phyloP scores from a whole-genome alignment of 768 basidiomycete species.

The Xerocomus brunneocitrinus region DNA sequence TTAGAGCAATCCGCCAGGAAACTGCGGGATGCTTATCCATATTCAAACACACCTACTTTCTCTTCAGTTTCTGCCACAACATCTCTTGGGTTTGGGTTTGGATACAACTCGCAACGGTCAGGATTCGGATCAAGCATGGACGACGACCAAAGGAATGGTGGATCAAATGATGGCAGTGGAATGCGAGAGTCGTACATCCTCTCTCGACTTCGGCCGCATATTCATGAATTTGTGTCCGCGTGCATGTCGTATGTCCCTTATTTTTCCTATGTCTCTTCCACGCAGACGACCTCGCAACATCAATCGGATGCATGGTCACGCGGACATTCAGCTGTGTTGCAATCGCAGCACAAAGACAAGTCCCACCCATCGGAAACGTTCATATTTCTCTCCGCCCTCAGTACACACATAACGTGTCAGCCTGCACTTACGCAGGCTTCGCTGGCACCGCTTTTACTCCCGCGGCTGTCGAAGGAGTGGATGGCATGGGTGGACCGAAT shows the following conservation, averaged over 20 bases:
- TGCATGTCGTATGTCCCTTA: constrained; percentile 82
- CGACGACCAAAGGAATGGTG: constrained; percentile 23
- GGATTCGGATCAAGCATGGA: constrained; percentile 32
- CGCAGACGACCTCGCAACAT: constrained; percentile 17
- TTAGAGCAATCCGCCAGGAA: constrained; percentile 65
- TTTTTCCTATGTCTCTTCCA: constrained; percentile 56
- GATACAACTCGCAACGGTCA: constrained; percentile 17
- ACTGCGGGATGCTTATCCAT: constrained; percentile 79
- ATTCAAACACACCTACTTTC: constrained; percentile 50
- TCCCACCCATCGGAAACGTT: constrained; percentile 74
- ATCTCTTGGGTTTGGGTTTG: constrained; percentile 32
- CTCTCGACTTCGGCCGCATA: constrained; percentile 69
- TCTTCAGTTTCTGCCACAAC: constrained; percentile 29
- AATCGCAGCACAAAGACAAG: constrained; percentile 57
- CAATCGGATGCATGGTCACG: constrained; percentile 29
- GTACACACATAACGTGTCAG: constrained; percentile 61
- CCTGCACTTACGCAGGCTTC: constrained; percentile 61
- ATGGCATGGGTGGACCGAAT: constrained; percentile 68
- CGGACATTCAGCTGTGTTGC: constrained; percentile 41
- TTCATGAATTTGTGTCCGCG: constrained; percentile 71
- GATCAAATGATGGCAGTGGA: constrained; percentile 37
- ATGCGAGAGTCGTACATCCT: constrained; percentile 82
- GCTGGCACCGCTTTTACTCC: constrained; percentile 53
- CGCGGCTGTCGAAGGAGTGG: constrained; percentile 72
- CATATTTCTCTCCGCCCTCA: constrained; percentile 63